A percentile compares a stretch with the other conserved stretches of the same genome.
phyloP scores from a whole-genome alignment of 257 asterid genomes.

The Ballota nigra region DNA sequence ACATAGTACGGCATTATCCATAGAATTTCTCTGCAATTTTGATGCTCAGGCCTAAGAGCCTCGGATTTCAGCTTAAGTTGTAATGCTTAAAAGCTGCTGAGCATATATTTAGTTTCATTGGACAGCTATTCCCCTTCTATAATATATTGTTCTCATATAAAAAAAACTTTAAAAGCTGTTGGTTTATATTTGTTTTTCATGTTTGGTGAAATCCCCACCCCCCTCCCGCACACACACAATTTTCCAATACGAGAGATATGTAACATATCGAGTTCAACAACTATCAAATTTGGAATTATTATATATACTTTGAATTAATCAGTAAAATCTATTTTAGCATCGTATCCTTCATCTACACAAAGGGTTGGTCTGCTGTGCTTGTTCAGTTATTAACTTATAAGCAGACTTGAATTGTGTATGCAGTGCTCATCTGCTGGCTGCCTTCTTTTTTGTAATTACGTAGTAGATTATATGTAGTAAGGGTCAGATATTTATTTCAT shows the following conservation, averaged over 20 bases:
- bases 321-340: neutral
- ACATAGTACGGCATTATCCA: neutral
- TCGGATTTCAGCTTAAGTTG: neutral
- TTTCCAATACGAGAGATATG: no score
- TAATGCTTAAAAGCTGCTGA: neutral
- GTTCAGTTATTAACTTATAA: neutral
- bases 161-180: no score
- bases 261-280: neutral
- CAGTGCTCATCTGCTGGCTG: constrained; percentile 14
- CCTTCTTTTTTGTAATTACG: constrained; percentile 1
- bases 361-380: neutral
- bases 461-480: neutral
- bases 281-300: neutral
- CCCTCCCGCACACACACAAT: no score
- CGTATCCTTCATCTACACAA: neutral
- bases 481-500: constrained; percentile 19
- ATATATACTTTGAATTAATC: neutral
- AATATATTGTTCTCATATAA: no score
- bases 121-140: neutral
- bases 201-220: no score
- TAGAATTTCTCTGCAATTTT: no score
- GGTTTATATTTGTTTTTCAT: no score
- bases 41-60: no score
- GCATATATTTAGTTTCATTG: neutral
- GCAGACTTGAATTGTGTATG: neutral